Base-by-base conservation (phyloP, 2,329 filamentous ascomycete genomes). In the Paracorniculantispora psalliotae region DNA sequence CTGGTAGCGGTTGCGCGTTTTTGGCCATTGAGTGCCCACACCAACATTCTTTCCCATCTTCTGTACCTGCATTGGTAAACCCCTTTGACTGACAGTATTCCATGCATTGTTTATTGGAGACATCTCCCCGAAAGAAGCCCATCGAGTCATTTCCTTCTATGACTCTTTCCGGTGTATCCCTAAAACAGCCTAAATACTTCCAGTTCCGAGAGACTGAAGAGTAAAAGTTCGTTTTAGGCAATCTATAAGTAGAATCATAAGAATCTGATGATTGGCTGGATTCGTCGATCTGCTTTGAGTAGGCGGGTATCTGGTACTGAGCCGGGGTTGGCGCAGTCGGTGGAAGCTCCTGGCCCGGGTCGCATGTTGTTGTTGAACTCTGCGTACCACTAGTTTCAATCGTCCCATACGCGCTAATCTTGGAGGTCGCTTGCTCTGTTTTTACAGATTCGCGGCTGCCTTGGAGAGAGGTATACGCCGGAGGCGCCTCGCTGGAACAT, bases 1-100 rank as follows among this genome's bases (percentile, higher is more conserved):
- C 66, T 2, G 67, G 67, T 17, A 69, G 54, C 35, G 63, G 60
- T 21, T 67, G 57, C 2, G 63, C 63, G 49, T 67, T 63, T 50
- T 63, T 62, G 4, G 61, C 65, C 35, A 70, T 65, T 3, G 61
- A 61, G 12, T 64, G 63, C 35, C 74, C 77, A 62, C 80, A 85
- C 72, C 77, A 84, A 66, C 82, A 84, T 64, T 84, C 77, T 21
- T 69, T 67, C 8, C 71, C 72, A 61, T 77, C 79, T 65, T 84
- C 79, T 0, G 81, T 71, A 6, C 81, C 81, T 5, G 80, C 80
- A 60, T 79, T 75, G 2, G 63, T 61, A 63, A 73, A 78, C 4
- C 74, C 74, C 12, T 69, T 68, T 15, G 63, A 64, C 3, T 65
- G 65, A 68, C 82, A 85, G 66, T 75, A 78, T 19, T 72, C 67